Evolutionary conservation across 139 green algal species (phyloP).

Genomic region (Micractinium sp.): DNA sequence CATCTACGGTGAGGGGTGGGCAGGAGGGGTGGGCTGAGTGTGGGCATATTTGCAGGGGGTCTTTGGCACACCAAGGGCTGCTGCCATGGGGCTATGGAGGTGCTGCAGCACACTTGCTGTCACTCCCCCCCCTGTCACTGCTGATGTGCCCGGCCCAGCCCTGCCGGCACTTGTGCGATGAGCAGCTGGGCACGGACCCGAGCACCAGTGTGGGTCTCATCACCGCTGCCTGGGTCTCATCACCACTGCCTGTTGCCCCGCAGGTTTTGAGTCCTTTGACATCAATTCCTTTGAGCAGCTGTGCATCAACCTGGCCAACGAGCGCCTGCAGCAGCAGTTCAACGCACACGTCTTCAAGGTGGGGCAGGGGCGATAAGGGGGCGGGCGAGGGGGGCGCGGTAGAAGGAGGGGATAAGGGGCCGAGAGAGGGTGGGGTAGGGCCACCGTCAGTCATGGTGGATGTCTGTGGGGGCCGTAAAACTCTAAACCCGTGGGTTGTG

Average conservation of each 20-base stretch:
- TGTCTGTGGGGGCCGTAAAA: too few relatives aligned
- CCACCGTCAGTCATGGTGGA: too few relatives aligned
- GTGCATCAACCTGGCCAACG: slow-evolving; percentile 99
- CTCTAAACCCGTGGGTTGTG: too few relatives aligned
- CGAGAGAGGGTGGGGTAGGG: too few relatives aligned
- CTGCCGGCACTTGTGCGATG: not conserved
- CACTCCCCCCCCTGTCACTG: not conserved
- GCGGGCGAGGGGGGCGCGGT: not conserved
- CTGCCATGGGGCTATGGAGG: not conserved
- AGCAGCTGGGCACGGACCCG: not conserved
- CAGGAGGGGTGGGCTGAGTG: not conserved
- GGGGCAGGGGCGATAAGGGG: not conserved
- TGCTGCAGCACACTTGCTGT: not conserved
- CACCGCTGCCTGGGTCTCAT: not conserved
- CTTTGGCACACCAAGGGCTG: not conserved
- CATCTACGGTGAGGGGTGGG: slow-evolving; percentile 7
- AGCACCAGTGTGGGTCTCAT: not conserved
- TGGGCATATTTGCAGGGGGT: not conserved
- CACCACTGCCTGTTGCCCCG: not conserved
- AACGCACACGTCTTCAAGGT: slow-evolving; percentile 91
- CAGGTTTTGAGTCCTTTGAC: slow-evolving; percentile 92
- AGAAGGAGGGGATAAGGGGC: too few relatives aligned
- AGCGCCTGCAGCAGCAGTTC: slow-evolving; percentile 98
- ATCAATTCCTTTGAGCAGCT: slow-evolving; percentile 96
- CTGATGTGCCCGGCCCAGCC: not conserved